Evolutionary conservation across 345 rosid species (phyloP).

Genomic region (Gossypioides kirkii): DNA sequence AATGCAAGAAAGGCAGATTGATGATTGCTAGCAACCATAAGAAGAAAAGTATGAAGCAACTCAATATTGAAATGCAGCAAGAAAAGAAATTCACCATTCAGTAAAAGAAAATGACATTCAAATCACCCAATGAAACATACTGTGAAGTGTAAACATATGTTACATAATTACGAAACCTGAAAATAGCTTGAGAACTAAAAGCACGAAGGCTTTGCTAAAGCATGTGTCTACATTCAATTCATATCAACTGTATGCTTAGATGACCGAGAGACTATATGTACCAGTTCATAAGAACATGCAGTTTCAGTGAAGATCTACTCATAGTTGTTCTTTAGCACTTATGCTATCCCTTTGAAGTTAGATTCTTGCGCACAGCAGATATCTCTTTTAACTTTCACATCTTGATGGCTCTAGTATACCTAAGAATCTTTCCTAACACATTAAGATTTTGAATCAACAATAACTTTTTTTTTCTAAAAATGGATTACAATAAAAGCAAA

Average conservation of each 20-base stretch:
- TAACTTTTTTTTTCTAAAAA: not conserved
- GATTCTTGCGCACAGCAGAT: not conserved
- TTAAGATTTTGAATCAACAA: not conserved
- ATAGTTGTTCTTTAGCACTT: not conserved
- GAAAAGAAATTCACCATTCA: not conserved
- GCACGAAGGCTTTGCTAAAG: not conserved
- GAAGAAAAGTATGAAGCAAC: not conserved
- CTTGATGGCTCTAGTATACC: not conserved
- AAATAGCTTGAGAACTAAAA: not conserved
- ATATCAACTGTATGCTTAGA: not conserved
- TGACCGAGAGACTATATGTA: not conserved
- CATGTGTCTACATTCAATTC: not conserved
- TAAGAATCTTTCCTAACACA: not conserved
- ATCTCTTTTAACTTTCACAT: not conserved
- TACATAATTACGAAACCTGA: not conserved
- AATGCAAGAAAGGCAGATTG: not conserved
- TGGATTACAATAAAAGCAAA: not conserved
- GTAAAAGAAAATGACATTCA: not conserved
- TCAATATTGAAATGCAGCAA: not conserved
- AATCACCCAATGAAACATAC: not conserved
- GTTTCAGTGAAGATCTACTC: not conserved
- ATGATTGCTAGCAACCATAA: not conserved
- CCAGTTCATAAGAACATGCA: not conserved
- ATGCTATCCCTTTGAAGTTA: not conserved
- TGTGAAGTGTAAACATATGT: not conserved